These are phyloP conservation scores for Xylariaceae sp. DNA, from an alignment of 2,329 filamentous ascomycete genomes.

Conservation along the genomic window DNA sequence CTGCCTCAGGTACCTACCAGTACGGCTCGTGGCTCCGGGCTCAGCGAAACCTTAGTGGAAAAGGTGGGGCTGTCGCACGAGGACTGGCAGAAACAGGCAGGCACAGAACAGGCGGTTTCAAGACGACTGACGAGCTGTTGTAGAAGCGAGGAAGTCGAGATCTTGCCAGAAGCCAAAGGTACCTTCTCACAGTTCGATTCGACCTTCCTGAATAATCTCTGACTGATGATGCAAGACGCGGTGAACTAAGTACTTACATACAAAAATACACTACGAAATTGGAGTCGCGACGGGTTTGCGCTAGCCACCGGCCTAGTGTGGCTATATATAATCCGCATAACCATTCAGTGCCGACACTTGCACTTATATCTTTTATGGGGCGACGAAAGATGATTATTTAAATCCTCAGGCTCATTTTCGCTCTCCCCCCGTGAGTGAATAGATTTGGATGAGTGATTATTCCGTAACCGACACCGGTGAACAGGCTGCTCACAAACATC, in stretches of 20 bases:
- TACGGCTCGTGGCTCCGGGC: neutral
- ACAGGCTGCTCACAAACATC: neutral
- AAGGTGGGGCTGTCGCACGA: neutral
- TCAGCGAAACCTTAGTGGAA: neutral
- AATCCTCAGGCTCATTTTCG: neutral
- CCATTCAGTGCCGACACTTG: neutral
- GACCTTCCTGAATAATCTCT: too few species aligned
- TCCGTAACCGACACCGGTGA: neutral
- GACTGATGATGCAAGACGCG: too few species aligned
- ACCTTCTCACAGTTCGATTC: too few species aligned
- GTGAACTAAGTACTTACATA: too few species aligned
- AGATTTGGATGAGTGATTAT: neutral
- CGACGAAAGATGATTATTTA: neutral
- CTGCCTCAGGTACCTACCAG: too few species aligned
- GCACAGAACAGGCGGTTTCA: too few species aligned
- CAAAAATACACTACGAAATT: too few species aligned
- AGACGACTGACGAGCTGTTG: too few species aligned
- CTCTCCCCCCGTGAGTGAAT: neutral
- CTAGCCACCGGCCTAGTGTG: neutral
- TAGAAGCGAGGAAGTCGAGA: too few species aligned
- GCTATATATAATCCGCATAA: neutral
- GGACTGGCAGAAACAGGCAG: neutral
- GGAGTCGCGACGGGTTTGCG: neutral
- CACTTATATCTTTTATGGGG: neutral
- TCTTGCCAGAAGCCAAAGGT: too few species aligned